Evolutionary conservation across 345 rosid species (phyloP).

Genomic region (Acer saccharum): DNA sequence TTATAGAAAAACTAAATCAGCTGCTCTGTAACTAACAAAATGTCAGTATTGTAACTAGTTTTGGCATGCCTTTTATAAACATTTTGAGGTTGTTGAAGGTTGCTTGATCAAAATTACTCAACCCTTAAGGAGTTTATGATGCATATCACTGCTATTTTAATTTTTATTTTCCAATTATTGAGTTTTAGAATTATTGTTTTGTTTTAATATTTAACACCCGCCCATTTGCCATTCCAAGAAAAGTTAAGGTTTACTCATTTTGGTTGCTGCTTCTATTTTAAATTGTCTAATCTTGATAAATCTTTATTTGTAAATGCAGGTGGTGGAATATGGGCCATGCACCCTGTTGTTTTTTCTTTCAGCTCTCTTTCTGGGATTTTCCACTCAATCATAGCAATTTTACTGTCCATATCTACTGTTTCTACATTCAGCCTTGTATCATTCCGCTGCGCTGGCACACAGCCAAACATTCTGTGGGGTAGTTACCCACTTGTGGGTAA

Average conservation of each 20-base stretch:
- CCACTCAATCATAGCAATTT: constrained; percentile 45
- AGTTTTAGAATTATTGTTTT: background rate
- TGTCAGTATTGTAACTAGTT: background rate
- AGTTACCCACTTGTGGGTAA: constrained; percentile 83
- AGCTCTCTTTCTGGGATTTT: constrained; percentile 55
- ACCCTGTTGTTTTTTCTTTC: constrained; percentile 72
- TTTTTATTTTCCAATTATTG: background rate
- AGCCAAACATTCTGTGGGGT: constrained; percentile 66
- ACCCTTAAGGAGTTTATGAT: background rate
- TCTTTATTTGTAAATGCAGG: constrained; percentile 48
- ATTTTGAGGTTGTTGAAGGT: background rate
- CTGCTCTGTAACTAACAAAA: background rate
- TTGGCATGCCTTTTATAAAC: background rate
- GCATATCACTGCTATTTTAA: background rate
- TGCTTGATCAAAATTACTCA: background rate
- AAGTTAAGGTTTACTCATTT: background rate
- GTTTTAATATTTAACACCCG: background rate
- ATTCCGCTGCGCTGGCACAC: constrained; percentile 69
- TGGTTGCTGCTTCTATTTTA: background rate
- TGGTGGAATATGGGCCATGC: constrained; percentile 88
- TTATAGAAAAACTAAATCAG: background rate
- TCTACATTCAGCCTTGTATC: constrained; percentile 70
- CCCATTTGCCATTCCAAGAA: background rate
- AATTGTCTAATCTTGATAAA: constrained; percentile 18
- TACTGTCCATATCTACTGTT: constrained; percentile 55